Evolutionary conservation across 192 early-diverging fungal species (phyloP).

Genomic region (Backusella circina): DNA sequence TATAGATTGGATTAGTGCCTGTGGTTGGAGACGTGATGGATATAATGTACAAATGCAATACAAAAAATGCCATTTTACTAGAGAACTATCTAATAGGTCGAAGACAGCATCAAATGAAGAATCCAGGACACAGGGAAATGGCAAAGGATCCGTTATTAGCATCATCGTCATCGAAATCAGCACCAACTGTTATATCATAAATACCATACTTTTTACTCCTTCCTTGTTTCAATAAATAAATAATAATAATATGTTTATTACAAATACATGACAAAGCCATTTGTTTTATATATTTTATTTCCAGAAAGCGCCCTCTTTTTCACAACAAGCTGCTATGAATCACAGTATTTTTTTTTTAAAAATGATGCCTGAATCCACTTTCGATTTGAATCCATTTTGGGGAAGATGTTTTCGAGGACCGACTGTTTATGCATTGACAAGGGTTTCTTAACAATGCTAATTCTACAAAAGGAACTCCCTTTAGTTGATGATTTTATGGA

Average conservation of each 20-base stretch:
- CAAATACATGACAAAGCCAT: background rate
- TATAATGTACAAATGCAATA: conserved; percentile 47
- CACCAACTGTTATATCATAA: background rate
- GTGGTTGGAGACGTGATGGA: conserved; percentile 42
- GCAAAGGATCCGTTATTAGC: background rate
- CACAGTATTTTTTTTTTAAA: no score
- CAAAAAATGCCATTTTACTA: conserved; percentile 43
- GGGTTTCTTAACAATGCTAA: background rate
- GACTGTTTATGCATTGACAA: background rate
- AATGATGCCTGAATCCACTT: no score
- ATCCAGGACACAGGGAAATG: background rate
- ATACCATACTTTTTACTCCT: background rate
- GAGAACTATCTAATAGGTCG: conserved; percentile 31
- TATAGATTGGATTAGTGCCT: conserved; percentile 44
- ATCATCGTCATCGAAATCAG: background rate
- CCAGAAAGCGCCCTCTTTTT: background rate
- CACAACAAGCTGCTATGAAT: no score
- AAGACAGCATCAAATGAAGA: background rate
- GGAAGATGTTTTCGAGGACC: background rate
- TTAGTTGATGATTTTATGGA: no score
- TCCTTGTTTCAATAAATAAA: background rate
- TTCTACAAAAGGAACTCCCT: background rate
- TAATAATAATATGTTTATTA: background rate
- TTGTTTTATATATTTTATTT: background rate
- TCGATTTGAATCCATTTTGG: no score